Base-by-base conservation (phyloP, 208 protist species). In the Crithidia brevicula region DNA sequence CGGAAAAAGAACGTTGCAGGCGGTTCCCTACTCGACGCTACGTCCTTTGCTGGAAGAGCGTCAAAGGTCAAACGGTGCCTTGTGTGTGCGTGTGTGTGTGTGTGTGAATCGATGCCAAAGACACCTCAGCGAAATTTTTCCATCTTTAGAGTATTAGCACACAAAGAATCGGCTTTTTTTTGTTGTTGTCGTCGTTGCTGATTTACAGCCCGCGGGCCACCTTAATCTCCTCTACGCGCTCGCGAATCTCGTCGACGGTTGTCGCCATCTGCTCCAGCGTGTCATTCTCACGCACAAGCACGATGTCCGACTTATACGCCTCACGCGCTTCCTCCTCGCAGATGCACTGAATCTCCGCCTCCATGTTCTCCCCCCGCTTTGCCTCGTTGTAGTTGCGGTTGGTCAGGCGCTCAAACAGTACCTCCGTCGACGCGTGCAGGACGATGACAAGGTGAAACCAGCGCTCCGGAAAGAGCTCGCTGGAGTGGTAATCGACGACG, bases 371-470 rank as follows among this genome's bases (percentile, higher is more conserved):
- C n/a, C 81, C 54, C 18, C 97, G 82, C 79, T 99, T 99, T 23
- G 81, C 79, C 31, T 94, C 72, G 51, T 73, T 86, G 83, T 99
- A 99, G 43, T 86, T 80, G 38, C 97, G 93, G 20, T 81, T 89
- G 20, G 67, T 74, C 22, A 99, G 81, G 13, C 98, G 86, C 43
- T 98, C 86, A 73, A 94, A 98, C 0, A 99, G 83, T 22, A 89
- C 47, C 65, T 84, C 82, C 31, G 91, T 99, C 28, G 96, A 91
- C 20, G 94, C 65, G 42, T 95, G 79, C 51, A 99, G 83, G 11
- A 99, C 97, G 9, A 99, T 70, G 7, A 99, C 97, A 1, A 98
- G 81, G 50, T 98, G 93, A 75, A 99, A 99, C 97, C 97, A 99
- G 10, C 98, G 86, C 79, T 98, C 86, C 9, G 98, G 98, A 59